Conservation (phyloP, 805 yeast species). For the Suhomyces prunicola region DNA sequence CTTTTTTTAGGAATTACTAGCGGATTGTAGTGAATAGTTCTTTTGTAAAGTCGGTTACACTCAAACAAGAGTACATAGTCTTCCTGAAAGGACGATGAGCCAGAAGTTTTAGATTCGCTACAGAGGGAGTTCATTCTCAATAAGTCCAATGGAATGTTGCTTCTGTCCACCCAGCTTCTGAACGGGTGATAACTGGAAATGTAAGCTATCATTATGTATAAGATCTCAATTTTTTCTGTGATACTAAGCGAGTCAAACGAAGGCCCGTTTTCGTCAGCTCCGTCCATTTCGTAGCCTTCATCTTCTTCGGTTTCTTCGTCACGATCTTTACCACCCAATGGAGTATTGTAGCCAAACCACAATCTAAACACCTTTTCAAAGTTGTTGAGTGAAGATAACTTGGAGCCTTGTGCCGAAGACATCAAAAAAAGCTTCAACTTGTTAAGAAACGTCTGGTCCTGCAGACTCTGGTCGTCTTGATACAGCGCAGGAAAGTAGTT, state of each 20-base stretch:
- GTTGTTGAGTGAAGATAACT: slow-evolving; percentile 23
- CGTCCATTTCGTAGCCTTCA: slow-evolving; percentile 15
- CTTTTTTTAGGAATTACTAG: slow-evolving; percentile 36
- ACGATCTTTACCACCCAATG: slow-evolving; percentile 29
- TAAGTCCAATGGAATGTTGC: slow-evolving; percentile 19
- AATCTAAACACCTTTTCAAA: slow-evolving; percentile 33
- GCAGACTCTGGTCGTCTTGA: slow-evolving; percentile 3
- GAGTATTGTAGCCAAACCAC: slow-evolving; percentile 33
- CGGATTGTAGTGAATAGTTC: slow-evolving; percentile 22
- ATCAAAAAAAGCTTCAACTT: slow-evolving; percentile 44
- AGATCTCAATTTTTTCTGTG: slow-evolving; percentile 47
- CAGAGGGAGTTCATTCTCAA: slow-evolving; percentile 18
- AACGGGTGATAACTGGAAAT: slow-evolving; percentile 44
- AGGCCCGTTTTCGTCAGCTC: slow-evolving; percentile 16
- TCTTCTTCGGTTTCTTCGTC: slow-evolving; percentile 16
- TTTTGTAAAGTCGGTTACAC: slow-evolving; percentile 50
- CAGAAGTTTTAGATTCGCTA: slow-evolving; percentile 7
- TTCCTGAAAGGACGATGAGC: slow-evolving; percentile 9
- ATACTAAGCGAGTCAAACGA: slow-evolving; percentile 40
- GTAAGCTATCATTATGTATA: slow-evolving; percentile 43
- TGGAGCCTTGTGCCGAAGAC: slow-evolving; percentile 38
- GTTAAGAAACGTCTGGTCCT: slow-evolving; percentile 26
- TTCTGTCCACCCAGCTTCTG: slow-evolving; percentile 46
- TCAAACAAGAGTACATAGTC: slow-evolving; percentile 44
- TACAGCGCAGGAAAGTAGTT: slow-evolving; percentile 13